Evolutionary conservation across 257 asterid genomes (phyloP), one percentile per base, ranked within the genome.

Genomic region (Nicotiana tomentosiformis): DNA sequence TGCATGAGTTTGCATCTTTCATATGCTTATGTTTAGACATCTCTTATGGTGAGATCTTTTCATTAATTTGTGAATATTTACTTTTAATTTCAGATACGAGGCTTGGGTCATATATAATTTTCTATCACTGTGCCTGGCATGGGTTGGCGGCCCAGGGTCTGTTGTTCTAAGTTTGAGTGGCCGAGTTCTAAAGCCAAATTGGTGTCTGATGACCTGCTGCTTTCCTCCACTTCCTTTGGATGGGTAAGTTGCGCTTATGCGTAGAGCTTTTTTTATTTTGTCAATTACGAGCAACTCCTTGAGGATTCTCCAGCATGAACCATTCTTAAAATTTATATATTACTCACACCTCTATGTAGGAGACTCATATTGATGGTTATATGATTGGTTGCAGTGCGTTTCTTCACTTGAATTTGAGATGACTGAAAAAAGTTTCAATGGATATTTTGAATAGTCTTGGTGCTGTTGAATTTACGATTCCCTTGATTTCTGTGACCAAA

Each of bases 101-200:
- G 99, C 99, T 77, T 96, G 99, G 99, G 99, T 96, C 89, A 96
- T 96, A 74, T 96, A 96, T 90, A 94, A 94, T 88, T 96, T 96
- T 89, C 92, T 96, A 58, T 96, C 99, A 4, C 87, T 96, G 81
- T 96, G 99, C 97, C 86, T 96, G 89, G 99, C 97, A 84, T 96
- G 99, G 99, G 98, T 96, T 60, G 99, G 99, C 82, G 99, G 99
- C 84, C 98, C 99, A 26, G 99, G 99, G 81, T 97, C 99, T 86
- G 98, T 94, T 80, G 98, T 96, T 85, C 82, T 96, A 77, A 96
- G 96, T 85, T 91, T 96, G 82, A 84, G 91, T 49, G 98, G 99
- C 15, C 94, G 95, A 82, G 83, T 85, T 85, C 87, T 96, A 89
- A 94, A 93, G 93, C 97, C 95, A 67, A 96, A 88, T 84, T 94